Base-by-base conservation (phyloP, 352 stramenopile species). In the Phytophthora rubi region DNA sequence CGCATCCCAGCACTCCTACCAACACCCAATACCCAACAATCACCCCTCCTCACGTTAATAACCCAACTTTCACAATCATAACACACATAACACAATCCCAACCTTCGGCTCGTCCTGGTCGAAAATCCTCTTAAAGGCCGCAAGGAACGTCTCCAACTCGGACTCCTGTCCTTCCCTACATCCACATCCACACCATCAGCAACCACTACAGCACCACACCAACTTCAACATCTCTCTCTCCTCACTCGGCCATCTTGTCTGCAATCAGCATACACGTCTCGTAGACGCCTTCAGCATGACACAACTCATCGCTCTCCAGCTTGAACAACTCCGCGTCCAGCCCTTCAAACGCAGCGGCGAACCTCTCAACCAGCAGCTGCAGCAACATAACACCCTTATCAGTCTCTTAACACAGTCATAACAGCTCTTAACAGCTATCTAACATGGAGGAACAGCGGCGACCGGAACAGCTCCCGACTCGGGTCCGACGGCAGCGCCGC, bases 271-370 rank as follows among this genome's bases (percentile, higher is more conserved):
- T 10, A 48, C 82, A 90, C 21, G 77, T 80, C 12, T 85, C 77
- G 54, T 77, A 89, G 28, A 91, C 76, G 18, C 81, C 82, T 13
- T 92, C 87, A 0, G 66, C 70, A 60, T 83, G 76, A 52, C 73
- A 87, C 63, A 95, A 57, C 42, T 89, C 70, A 33, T 92, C 87
- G 37, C 83, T 86, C 56, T 95, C 84, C 13, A 89, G 57, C 48
- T 88, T 90, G 59, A 95, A 95, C 13, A 88, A 51, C 21, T 90
- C 84, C 10, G 69, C 72, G 52, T 91, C 78, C 49, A 84, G 77
- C 2, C 72, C 73, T 30, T 80, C 71, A 60, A 89, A 88, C 13
- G 77, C 75, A 18, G 72, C 70, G 1, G 80, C 82, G 33, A 93
- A 85, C n/a, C 85, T 77, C 60, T 91, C 72, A 3, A 89, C 82